Evolutionary conservation across 257 asterid genomes (phyloP).

Genomic region (Solanum acaule): DNA sequence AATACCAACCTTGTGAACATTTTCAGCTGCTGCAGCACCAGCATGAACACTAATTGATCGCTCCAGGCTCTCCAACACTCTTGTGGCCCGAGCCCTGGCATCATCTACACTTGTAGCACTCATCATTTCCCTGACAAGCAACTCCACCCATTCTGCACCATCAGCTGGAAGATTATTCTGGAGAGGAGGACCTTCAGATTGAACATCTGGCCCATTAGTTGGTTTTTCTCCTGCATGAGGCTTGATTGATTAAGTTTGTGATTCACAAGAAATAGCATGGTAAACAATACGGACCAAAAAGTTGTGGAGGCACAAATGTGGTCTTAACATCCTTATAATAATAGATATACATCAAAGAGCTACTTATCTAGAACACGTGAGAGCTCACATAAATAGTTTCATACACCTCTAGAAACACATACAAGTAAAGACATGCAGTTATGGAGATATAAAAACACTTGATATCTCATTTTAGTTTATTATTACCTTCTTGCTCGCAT

Average conservation of each 20-base stretch:
- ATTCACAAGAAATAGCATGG: not conserved
- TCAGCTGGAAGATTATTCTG: conserved; percentile 38
- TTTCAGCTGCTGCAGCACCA: conserved; percentile 40
- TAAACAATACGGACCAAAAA: not conserved
- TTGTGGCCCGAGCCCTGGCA: conserved; percentile 58
- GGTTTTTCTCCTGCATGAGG: not conserved
- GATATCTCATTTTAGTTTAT: not conserved
- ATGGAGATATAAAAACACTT: not conserved
- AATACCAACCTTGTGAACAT: conserved; percentile 42
- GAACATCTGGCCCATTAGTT: not conserved
- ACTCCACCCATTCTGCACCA: conserved; percentile 82
- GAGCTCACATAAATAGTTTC: not conserved
- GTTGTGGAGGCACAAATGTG: not conserved
- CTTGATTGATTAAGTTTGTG: not conserved
- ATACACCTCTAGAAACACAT: no score
- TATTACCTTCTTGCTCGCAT: not conserved
- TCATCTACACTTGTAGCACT: conserved; percentile 66
- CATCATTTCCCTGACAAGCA: conserved; percentile 62
- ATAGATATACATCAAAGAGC: not conserved
- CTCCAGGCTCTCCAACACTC: conserved; percentile 60
- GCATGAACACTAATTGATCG: conserved; percentile 40
- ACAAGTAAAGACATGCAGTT: not conserved
- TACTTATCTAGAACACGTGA: not conserved
- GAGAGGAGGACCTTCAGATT: conserved; percentile 24
- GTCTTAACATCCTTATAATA: not conserved